Base-by-base conservation (phyloP, 192 early-diverging fungal species). In the Rhizophlyctis rosea region DNA sequence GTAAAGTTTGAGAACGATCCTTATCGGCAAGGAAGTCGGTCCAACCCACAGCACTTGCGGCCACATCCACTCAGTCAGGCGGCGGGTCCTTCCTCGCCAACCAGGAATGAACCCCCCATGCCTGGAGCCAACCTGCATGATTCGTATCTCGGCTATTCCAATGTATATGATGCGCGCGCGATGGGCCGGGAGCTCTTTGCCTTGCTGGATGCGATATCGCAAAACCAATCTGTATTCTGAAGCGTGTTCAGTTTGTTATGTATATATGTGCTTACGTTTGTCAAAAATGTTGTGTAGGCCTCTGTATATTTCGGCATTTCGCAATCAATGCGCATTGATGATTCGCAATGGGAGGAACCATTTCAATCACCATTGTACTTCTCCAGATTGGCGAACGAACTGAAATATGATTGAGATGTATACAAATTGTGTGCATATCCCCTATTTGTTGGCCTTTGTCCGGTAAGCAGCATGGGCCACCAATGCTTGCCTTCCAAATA, bases 181-280 rank as follows among this genome's bases (percentile, higher is more conserved):
- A 51, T 63, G 24, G 65, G 60, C 27, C 50, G 72, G 14, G 68
- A 61, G 4, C 60, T 81, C 9, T 73, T 78, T 48, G 76, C 68
- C 35, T 34, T 81, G 44, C 61, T 81, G 57, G 76, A 81, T 50
- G 70, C 70, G 3, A 64, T 78, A 28, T 78, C 77, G 57, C 57
- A 71, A 35, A 7, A 44, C 9, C 39, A 44, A 44, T 7, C 9
- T 18, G 39, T 7, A 13, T 44, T 44, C 7, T 44, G 18, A 44
- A 44, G n/a, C n/a, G n/a, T n/a, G n/a, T 44, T 44, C 39, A 7
- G 7, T 7, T 18, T 44, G 7, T 44, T 18, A 44, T 44, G 39
- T 44, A 44, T 44, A 54, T 54, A 54, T 29, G 24, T n/a, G 16
- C 13, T 21, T 54, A 16, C 52, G 24, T 21, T 54, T 24, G 16